Conservation (phyloP, 257 asterid genomes). For the Solanum sitiens region DNA sequence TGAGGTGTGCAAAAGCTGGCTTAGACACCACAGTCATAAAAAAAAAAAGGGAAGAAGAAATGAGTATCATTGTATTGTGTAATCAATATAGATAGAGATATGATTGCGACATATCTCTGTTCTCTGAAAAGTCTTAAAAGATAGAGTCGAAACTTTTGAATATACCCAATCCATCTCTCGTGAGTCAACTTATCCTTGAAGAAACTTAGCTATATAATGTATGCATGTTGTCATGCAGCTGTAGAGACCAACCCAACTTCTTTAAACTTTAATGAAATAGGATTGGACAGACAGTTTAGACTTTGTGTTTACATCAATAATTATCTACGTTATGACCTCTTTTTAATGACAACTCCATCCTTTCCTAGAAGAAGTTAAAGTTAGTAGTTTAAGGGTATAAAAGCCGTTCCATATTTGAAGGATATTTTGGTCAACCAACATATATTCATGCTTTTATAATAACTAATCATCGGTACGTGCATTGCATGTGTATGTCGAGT, state of each 20-base stretch:
- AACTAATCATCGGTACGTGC: not conserved
- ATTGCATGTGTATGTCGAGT: not conserved
- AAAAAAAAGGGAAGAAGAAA: no score
- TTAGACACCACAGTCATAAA: not conserved
- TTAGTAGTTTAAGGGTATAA: not conserved
- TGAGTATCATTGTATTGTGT: not conserved
- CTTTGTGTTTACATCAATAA: not conserved
- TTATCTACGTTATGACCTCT: not conserved
- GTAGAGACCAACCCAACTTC: not conserved
- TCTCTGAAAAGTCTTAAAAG: not conserved
- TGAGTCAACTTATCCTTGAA: not conserved
- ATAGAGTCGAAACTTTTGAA: not conserved
- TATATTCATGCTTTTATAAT: not conserved
- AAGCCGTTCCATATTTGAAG: not conserved
- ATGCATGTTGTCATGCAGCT: not conserved
- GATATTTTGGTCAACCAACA: not conserved
- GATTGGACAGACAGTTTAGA: not conserved
- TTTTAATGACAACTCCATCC: not conserved
- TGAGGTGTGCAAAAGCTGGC: not conserved
- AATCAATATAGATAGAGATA: not conserved
- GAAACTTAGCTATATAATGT: not conserved
- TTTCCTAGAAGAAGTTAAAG: not conserved
- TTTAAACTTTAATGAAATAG: not conserved
- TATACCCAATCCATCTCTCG: not conserved
- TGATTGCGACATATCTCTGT: not conserved